phyloP scores from a whole-genome alignment of 2,329 filamentous ascomycete genomes.

The Grosmannia serpens region DNA sequence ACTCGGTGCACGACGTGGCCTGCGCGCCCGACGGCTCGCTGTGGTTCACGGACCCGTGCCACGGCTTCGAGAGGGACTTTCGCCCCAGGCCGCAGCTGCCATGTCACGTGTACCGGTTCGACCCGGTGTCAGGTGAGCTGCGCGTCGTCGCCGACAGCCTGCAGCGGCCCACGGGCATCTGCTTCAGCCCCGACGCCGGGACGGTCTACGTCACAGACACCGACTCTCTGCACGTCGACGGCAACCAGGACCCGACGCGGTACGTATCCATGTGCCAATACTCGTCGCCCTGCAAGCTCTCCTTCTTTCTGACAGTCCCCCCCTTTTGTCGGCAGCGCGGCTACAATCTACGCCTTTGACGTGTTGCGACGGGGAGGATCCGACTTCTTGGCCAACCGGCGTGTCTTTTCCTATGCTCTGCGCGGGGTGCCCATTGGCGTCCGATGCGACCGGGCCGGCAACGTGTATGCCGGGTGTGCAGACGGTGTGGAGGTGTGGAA shows the following conservation, averaged over 20 bases:
- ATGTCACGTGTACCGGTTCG: conserved; percentile 35
- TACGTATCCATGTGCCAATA: conserved; percentile 5
- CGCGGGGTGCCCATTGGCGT: conserved; percentile 32
- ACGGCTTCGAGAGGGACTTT: conserved; percentile 33
- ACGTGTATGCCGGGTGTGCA: conserved; percentile 34
- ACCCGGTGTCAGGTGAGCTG: conserved; percentile 26
- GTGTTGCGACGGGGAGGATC: conserved; percentile 23
- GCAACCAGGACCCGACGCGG: conserved; percentile 18
- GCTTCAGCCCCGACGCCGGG: conserved; percentile 24
- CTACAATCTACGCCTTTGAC: conserved; percentile 37
- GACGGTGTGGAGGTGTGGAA: conserved; percentile 41
- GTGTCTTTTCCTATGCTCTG: conserved; percentile 39
- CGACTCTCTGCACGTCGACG: conserved; percentile 19
- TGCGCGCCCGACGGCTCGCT: conserved; percentile 26
- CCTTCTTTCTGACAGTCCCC: not conserved
- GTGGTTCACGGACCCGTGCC: conserved; percentile 38
- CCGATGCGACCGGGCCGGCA: conserved; percentile 28
- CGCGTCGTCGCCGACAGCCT: conserved; percentile 37
- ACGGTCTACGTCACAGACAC: conserved; percentile 33
- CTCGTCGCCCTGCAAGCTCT: no score
- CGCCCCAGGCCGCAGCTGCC: conserved; percentile 31
- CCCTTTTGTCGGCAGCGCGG: conserved; percentile 15
- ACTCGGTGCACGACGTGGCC: conserved; percentile 32
- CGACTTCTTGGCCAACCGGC: conserved; percentile 34
- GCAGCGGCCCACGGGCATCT: conserved; percentile 28